phyloP scores from a whole-genome alignment of 768 basidiomycete species.

The Psilocybe cubensis region DNA sequence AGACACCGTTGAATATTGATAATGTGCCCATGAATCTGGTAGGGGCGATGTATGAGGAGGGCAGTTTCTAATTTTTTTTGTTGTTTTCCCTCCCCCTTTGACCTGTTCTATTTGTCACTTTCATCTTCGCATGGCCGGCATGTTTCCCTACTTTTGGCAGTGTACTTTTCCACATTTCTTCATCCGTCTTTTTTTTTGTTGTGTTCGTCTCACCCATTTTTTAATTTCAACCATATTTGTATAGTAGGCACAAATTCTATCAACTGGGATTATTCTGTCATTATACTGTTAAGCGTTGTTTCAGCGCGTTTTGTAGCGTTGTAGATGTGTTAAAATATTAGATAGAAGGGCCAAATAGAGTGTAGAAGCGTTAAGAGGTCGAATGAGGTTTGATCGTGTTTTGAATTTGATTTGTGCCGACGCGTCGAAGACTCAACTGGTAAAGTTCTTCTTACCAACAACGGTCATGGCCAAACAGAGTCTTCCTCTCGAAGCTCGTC shows the following conservation, averaged over 20 bases:
- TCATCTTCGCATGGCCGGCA: background rate
- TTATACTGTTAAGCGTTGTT: background rate
- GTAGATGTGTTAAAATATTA: background rate
- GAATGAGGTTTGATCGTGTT: background rate
- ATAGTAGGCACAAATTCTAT: background rate
- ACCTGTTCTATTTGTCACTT: no score
- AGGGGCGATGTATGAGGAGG: constrained; percentile 35
- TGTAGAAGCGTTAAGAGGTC: background rate
- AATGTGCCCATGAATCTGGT: constrained; percentile 38
- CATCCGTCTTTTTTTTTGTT: background rate
- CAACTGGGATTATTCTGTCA: background rate
- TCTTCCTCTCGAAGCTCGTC: constrained; percentile 39
- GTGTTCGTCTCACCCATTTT: background rate
- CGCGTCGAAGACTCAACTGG: background rate
- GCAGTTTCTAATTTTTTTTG: background rate
- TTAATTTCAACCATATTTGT: background rate
- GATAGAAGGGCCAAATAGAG: no score
- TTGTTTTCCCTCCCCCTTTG: background rate
- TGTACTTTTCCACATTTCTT: background rate
- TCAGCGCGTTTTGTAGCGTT: background rate
- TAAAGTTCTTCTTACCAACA: background rate
- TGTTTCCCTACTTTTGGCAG: background rate
- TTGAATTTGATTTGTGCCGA: constrained; percentile 1
- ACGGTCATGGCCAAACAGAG: constrained; percentile 29
- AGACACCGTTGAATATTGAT: constrained; percentile 35